phyloP scores from a whole-genome alignment of 2,329 filamentous ascomycete genomes.

The Botrytis byssoidea region DNA sequence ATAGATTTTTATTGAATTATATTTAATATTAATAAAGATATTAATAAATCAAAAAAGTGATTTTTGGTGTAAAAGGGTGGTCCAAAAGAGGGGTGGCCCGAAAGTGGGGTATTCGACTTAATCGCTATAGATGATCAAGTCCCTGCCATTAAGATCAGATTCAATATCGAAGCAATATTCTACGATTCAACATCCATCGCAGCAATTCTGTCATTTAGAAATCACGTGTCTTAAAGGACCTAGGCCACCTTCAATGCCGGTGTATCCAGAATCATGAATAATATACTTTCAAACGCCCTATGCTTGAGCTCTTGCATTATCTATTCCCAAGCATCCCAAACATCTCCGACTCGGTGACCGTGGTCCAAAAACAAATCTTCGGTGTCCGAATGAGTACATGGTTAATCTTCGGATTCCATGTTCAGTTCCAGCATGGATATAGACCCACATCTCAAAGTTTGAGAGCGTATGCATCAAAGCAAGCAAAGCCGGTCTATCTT shows the following conservation, averaged over 20 bases:
- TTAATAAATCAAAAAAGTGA: too few species aligned
- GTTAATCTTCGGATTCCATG: constrained; percentile 8
- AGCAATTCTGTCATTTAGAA: not conserved
- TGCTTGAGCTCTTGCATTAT: not conserved
- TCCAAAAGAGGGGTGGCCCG: too few species aligned
- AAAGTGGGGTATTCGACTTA: too few species aligned
- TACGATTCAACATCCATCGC: not conserved
- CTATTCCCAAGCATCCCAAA: not conserved
- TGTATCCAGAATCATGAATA: not conserved
- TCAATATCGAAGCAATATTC: too few species aligned
- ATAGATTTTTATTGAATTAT: too few species aligned
- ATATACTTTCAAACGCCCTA: not conserved
- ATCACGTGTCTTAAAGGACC: not conserved
- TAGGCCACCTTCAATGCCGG: not conserved
- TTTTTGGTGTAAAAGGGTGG: too few species aligned
- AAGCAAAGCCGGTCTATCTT: not conserved
- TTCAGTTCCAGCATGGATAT: not conserved
- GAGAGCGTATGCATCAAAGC: not conserved
- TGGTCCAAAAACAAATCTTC: not conserved
- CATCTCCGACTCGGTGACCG: not conserved
- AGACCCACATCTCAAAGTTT: not conserved
- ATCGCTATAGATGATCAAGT: not conserved
- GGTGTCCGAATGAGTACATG: constrained; percentile 1
- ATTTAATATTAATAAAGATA: too few species aligned
- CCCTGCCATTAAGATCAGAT: too few species aligned